Evolutionary conservation across 805 yeast species (phyloP).

Genomic region (Teunomyces lycoperdinae): DNA sequence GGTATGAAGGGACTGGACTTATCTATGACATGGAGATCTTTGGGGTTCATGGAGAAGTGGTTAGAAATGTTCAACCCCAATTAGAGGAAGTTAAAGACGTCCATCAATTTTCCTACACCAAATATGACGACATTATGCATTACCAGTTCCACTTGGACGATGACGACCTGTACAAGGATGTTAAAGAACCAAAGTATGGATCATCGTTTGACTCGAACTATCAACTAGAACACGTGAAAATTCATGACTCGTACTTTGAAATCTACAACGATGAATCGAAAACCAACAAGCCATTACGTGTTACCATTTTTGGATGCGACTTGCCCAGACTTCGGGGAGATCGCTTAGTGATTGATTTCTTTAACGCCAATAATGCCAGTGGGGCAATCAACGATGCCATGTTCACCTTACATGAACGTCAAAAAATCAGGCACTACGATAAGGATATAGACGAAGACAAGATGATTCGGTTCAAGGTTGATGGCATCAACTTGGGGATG

Average conservation of each 20-base stretch:
- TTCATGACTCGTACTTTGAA: slow-evolving; percentile 51
- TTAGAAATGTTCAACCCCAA: not conserved
- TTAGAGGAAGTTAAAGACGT: not conserved
- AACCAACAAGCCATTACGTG: slow-evolving; percentile 33
- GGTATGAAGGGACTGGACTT: slow-evolving; percentile 55
- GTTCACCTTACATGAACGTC: slow-evolving; percentile 75
- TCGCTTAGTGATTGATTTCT: slow-evolving; percentile 60
- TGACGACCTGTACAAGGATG: slow-evolving; percentile 3
- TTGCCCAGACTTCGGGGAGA: slow-evolving; percentile 57
- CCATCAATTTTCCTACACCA: slow-evolving; percentile 9
- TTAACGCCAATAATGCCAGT: slow-evolving; percentile 66
- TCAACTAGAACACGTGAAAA: slow-evolving; percentile 36
- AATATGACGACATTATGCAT: slow-evolving; percentile 27
- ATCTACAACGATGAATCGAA: slow-evolving; percentile 25
- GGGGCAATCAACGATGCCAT: slow-evolving; percentile 75
- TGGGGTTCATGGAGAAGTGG: slow-evolving; percentile 44
- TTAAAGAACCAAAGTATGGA: not conserved
- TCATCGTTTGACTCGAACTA: slow-evolving; percentile 30
- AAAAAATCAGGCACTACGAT: slow-evolving; percentile 48
- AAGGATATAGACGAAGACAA: slow-evolving; percentile 25
- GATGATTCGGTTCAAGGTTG: slow-evolving; percentile 37
- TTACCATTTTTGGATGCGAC: slow-evolving; percentile 65
- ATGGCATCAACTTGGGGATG: slow-evolving; percentile 38
- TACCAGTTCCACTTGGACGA: slow-evolving; percentile 27
- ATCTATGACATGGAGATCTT: slow-evolving; percentile 46